Evolutionary conservation across 148 eudicot species (phyloP).

Genomic region (Arctostaphylos glauca): DNA sequence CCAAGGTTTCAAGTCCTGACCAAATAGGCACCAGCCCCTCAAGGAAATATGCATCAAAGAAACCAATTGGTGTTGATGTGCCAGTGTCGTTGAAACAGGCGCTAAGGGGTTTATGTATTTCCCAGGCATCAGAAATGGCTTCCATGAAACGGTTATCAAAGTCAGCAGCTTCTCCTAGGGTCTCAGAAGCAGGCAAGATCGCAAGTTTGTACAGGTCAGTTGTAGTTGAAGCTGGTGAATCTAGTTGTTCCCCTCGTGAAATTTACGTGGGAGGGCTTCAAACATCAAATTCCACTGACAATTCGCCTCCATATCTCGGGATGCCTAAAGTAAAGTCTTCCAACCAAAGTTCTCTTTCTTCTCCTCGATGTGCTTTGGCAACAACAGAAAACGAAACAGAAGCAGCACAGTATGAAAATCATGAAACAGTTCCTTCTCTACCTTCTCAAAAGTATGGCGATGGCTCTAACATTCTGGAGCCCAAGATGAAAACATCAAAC

Average conservation of each 20-base stretch:
- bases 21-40: constrained; percentile 30
- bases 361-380: constrained; percentile 21
- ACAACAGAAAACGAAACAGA: constrained; percentile 23
- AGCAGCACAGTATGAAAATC: constrained; percentile 1
- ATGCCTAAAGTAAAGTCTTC: constrained; percentile 6
- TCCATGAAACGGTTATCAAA: constrained; percentile 60
- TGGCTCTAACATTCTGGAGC: constrained; percentile 10
- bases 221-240: constrained; percentile 50
- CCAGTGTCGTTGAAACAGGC: constrained; percentile 82
- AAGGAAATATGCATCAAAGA: constrained; percentile 55
- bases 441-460: constrained; percentile 24
- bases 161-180: constrained; percentile 49
- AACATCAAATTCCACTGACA: constrained; percentile 33
- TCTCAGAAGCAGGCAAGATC: constrained; percentile 60
- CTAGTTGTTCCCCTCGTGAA: constrained; percentile 35
- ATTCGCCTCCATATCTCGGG: constrained; percentile 25
- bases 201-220: constrained; percentile 59
- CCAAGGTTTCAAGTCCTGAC: constrained; percentile 36
- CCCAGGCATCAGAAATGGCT: constrained; percentile 95
- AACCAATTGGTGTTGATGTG: constrained; percentile 45
- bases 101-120: constrained; percentile 82
- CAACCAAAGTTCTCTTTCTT: constrained; percentile 35
- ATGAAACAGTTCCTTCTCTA: constrained; percentile 18
- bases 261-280: constrained; percentile 34
- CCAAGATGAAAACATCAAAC: constrained; percentile 30